Evolutionary conservation across 2,329 filamentous ascomycete species (phyloP).

Genomic region (Trichoderma sp.): DNA sequence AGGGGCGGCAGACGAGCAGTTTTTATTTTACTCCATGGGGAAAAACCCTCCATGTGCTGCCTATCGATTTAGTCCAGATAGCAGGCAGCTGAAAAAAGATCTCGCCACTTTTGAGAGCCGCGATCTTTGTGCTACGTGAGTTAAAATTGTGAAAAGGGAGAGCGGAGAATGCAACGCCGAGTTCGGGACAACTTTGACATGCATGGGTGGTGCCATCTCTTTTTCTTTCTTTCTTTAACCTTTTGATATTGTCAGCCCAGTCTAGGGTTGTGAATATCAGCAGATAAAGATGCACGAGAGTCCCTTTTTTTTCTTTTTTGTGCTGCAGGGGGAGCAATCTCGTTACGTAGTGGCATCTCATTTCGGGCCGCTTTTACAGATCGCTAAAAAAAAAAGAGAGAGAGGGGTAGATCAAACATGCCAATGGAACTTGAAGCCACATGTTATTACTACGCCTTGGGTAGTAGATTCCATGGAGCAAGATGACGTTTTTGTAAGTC

Average conservation of each 20-base stretch:
- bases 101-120: background rate
- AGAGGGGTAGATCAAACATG: background rate
- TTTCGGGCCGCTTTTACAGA: conserved; percentile 19
- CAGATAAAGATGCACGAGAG: background rate
- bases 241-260: background rate
- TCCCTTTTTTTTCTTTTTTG: background rate
- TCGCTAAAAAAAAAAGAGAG: background rate
- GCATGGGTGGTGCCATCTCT: background rate
- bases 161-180: conserved; percentile 1
- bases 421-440: background rate
- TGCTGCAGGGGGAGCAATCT: conserved; percentile 1
- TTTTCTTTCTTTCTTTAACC: background rate
- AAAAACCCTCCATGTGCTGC: background rate
- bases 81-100: background rate
- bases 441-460: background rate
- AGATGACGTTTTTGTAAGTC: conserved; percentile 11
- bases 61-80: background rate
- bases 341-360: conserved; percentile 25
- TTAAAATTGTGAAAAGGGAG: background rate
- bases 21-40: conserved; percentile 22
- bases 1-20: background rate
- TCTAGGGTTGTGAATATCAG: background rate
- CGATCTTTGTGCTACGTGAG: background rate
- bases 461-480: background rate
- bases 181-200: background rate